Percentiles rank a stretch among this genome's conserved stretches.
These are phyloP conservation scores for Hura crepitans DNA, from an alignment of 441 rosid genomes.

Conservation along the genomic window DNA sequence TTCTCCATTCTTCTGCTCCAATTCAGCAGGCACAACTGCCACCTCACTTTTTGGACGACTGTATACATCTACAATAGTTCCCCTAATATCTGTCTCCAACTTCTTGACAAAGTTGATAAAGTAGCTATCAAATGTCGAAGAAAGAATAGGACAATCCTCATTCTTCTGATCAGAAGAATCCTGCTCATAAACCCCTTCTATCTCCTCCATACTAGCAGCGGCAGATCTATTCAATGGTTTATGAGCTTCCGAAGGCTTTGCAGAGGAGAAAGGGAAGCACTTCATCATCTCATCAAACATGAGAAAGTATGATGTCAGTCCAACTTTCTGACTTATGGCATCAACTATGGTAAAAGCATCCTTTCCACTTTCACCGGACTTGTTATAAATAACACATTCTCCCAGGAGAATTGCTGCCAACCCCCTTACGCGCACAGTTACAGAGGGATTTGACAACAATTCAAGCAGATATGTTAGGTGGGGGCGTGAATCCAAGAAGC, in stretches of 20 bases:
- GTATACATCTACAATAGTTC: slow-evolving; percentile 60
- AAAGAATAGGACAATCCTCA: slow-evolving; percentile 68
- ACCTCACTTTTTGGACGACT: slow-evolving; percentile 75
- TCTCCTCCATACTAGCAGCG: slow-evolving; percentile 78
- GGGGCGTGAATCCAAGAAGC: slow-evolving; percentile 87
- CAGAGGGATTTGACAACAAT: slow-evolving; percentile 61
- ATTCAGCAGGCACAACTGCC: slow-evolving; percentile 77
- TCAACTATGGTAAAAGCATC: slow-evolving; percentile 78
- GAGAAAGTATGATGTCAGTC: slow-evolving; percentile 70
- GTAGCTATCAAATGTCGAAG: slow-evolving; percentile 51
- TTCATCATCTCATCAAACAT: slow-evolving; percentile 88
- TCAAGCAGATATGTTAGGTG: slow-evolving; percentile 80
- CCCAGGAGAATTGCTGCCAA: slow-evolving; percentile 85
- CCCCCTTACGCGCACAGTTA: slow-evolving; percentile 65
- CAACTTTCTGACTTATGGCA: slow-evolving; percentile 80
- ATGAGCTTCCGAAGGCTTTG: slow-evolving; percentile 43
- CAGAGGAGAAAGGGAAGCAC: slow-evolving; percentile 61
- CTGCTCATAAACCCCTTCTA: slow-evolving; percentile 56
- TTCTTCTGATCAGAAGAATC: slow-evolving; percentile 49
- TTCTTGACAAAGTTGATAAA: slow-evolving; percentile 55
- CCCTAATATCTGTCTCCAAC: slow-evolving; percentile 66
- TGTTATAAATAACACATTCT: slow-evolving; percentile 74
- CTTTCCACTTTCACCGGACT: slow-evolving; percentile 65
- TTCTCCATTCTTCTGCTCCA: slow-evolving; percentile 79
- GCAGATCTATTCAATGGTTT: slow-evolving; percentile 72